Evolutionary conservation across 768 basidiomycete species (phyloP).

Genomic region (Suillus hirtellus): DNA sequence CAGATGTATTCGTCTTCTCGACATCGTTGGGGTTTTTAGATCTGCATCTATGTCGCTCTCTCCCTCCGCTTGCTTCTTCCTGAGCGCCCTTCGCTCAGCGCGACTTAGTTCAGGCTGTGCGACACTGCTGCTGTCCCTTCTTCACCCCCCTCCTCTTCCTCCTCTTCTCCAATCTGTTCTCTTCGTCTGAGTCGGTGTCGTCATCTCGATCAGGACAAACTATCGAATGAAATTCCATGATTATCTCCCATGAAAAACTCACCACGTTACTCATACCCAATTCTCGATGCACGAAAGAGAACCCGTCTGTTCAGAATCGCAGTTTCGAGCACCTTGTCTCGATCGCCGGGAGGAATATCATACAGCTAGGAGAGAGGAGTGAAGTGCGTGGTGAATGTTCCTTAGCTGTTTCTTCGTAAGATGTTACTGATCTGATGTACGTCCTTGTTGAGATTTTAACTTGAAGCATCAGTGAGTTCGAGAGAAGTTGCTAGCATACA

Average conservation of each 20-base stretch:
- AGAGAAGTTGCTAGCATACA: too few relatives aligned
- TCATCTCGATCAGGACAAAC: conserved; percentile 24
- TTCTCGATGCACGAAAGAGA: background rate
- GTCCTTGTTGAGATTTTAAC: too few relatives aligned
- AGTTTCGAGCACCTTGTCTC: background rate
- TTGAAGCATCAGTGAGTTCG: too few relatives aligned
- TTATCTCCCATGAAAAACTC: conserved; percentile 18
- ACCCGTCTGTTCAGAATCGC: background rate
- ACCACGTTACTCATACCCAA: conserved; percentile 36
- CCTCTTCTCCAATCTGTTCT: conserved; percentile 41
- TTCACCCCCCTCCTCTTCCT: conserved; percentile 37
- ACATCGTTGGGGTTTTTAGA: conserved; percentile 77
- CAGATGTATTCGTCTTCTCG: conserved; percentile 69
- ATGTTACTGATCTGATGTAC: too few relatives aligned
- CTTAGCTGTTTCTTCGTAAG: too few relatives aligned
- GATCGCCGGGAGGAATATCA: too few relatives aligned
- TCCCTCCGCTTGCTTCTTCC: conserved; percentile 75
- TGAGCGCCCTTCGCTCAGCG: conserved; percentile 72
- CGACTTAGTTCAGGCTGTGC: conserved; percentile 63
- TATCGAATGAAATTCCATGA: background rate
- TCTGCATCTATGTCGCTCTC: conserved; percentile 61
- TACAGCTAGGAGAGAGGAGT: too few relatives aligned
- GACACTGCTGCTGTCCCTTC: conserved; percentile 27
- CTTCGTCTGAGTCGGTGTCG: conserved; percentile 43
- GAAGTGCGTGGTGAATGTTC: too few relatives aligned